Percentiles rank a stretch among this genome's conserved stretches.
phyloP scores from a whole-genome alignment of 768 basidiomycete species.

The Hypsizygus marmoreus region DNA sequence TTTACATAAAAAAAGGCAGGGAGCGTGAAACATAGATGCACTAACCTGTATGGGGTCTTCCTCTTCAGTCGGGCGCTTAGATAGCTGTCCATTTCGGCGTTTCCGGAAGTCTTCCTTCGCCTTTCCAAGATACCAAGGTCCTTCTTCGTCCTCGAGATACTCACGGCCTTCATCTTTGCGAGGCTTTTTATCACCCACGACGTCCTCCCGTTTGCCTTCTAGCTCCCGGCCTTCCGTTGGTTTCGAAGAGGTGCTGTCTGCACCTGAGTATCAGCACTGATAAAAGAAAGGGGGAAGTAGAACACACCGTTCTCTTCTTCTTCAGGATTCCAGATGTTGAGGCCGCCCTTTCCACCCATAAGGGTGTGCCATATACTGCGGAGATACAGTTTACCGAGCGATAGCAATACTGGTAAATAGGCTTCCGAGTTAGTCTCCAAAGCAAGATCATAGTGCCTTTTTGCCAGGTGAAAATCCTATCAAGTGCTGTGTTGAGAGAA shows the following conservation, averaged over 20 bases:
- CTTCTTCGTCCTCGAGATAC: constrained; percentile 56
- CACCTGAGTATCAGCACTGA: neutral
- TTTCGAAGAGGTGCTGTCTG: constrained; percentile 18
- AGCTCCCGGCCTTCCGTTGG: constrained; percentile 39
- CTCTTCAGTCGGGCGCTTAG: constrained; percentile 45
- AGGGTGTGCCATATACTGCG: constrained; percentile 85
- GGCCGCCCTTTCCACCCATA: constrained; percentile 67
- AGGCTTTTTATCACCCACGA: constrained; percentile 21
- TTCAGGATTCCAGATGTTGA: constrained; percentile 66
- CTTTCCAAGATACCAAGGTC: constrained; percentile 81
- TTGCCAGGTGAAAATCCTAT: constrained; percentile 95
- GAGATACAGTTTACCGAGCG: constrained; percentile 77
- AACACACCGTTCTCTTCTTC: constrained; percentile 46
- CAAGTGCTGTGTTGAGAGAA: constrained; percentile 1
- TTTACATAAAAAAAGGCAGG: too few relatives aligned
- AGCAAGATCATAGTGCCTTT: constrained; percentile 91
- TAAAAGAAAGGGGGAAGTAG: neutral
- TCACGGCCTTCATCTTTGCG: constrained; percentile 34
- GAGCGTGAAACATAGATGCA: constrained; percentile 2
- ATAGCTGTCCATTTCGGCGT: constrained; percentile 46
- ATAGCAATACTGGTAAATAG: constrained; percentile 83
- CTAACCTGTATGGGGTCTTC: constrained; percentile 75
- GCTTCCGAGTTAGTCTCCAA: constrained; percentile 88
- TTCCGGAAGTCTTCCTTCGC: constrained; percentile 77
- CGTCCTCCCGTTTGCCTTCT: constrained; percentile 34